A percentile compares a stretch with the other conserved stretches of the same genome.
Conservation (phyloP, 148 eudicot genomes). For the Dysphania ambrosioides region DNA sequence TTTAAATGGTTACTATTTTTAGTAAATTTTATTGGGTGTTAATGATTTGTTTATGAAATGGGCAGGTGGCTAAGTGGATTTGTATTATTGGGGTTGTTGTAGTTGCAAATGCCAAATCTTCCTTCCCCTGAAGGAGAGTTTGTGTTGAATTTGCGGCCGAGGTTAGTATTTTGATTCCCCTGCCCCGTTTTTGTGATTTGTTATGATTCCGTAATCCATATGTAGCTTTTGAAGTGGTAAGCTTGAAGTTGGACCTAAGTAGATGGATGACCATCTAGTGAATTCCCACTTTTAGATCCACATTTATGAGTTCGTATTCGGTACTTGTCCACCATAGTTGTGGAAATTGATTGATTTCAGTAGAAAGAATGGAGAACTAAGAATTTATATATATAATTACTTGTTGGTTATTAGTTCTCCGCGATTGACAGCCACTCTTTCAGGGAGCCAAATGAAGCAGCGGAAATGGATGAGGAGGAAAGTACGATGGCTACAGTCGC, state of each 20-base stretch:
- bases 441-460: conserved; percentile 61
- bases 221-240: not conserved
- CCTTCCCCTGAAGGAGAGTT: conserved; percentile 38
- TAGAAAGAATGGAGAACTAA: not conserved
- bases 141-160: conserved; percentile 31
- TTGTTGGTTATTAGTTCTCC: not conserved
- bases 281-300: not conserved
- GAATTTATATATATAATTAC: not conserved
- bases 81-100: conserved; percentile 28
- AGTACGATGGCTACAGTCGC: conserved; percentile 65
- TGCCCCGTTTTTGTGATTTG: not conserved
- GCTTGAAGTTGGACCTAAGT: not conserved
- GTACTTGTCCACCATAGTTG: not conserved
- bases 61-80: conserved; percentile 32
- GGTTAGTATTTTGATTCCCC: conserved; percentile 30
- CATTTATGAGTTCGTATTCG: too few relatives aligned
- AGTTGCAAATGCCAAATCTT: conserved; percentile 53
- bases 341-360: too few relatives aligned
- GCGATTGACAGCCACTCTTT: not conserved
- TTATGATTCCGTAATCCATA: too few relatives aligned
- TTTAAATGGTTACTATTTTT: not conserved
- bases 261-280: not conserved
- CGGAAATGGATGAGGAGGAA: conserved; percentile 59
- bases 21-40: not conserved
- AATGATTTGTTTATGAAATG: conserved; percentile 10